Base-by-base conservation (phyloP, 1,284 basidiomycete species). In the Volvariella volvacea region DNA sequence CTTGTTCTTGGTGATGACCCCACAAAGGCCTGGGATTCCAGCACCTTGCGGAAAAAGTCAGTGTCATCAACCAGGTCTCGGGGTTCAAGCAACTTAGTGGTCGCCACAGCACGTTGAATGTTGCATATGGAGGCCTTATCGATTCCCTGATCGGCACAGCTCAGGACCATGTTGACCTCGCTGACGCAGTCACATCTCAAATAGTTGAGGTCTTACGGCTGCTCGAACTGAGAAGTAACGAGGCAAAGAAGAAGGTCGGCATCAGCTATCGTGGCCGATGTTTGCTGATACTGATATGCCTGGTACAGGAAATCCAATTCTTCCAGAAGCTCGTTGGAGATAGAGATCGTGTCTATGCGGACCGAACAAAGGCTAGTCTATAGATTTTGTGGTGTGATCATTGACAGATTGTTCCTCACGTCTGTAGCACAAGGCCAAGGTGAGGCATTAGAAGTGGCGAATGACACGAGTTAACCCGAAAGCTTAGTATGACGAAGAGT, bases 401-500 rank as follows among this genome's bases (percentile, higher is more conserved):
- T 42, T 39, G 12, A 4, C 28, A 19, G 14, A 28, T 30, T 45
- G 8, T 39, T 39, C 16, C 44, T 15, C 30, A 39, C 41, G 40
- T 34, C 41, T 46, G 43, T 47, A 42, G 38, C 45, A 34, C 44
- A 39, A 43, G 25, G 33, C 36, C 22, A 38, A 38, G 41, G 21
- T 31, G 37, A 25, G 22, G 37, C n/a, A 36, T 40, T 32, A 39
- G 14, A 14, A 10, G 36, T 20, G 4, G 20, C 42, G 40, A 45
- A 46, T 48, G 31, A 44, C 9, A 55, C 88, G 86, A 77, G 65
- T 48, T 89, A 88, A 61, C 78, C 12, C 12, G 25, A 20, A 36
- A 16, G 8, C 30, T 38, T 48, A 89, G 85, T 90, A 90, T 55
- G 83, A 89, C 50, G 81, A 81, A 32, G 80, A 86, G 53, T 90